These are phyloP conservation scores for Colletotrichum incanum DNA, from an alignment of 2,329 filamentous ascomycete genomes.

Conservation along the genomic window DNA sequence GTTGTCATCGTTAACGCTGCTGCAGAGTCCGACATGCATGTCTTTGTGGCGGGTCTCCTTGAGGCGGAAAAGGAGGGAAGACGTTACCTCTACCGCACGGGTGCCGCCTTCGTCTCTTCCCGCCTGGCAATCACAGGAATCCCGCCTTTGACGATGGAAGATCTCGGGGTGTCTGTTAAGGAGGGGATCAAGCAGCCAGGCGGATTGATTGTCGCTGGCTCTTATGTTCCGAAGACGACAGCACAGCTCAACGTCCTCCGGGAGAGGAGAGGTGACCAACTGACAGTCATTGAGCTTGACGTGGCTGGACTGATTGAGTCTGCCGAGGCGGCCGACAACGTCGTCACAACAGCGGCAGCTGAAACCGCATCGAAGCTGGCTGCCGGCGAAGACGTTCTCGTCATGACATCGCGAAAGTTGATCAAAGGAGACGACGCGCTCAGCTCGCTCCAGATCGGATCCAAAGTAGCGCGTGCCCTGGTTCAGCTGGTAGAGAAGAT, in stretches of 20 bases:
- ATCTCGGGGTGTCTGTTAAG: constrained; percentile 56
- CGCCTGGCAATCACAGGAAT: constrained; percentile 68
- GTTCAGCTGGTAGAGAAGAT: constrained; percentile 65
- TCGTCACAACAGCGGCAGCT: constrained; percentile 33
- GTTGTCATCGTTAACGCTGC: constrained; percentile 69
- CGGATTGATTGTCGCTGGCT: constrained; percentile 70
- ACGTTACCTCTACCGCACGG: constrained; percentile 58
- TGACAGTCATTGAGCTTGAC: constrained; percentile 44
- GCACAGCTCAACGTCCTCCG: constrained; percentile 49
- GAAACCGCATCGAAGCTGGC: constrained; percentile 51
- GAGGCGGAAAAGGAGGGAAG: constrained; percentile 51
- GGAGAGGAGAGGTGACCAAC: constrained; percentile 41
- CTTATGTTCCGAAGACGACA: constrained; percentile 73
- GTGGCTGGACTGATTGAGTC: constrained; percentile 41
- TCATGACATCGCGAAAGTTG: constrained; percentile 72
- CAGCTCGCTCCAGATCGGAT: constrained; percentile 69
- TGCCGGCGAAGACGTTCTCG: constrained; percentile 66
- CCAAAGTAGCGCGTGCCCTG: constrained; percentile 64
- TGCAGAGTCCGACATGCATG: constrained; percentile 69
- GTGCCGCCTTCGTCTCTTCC: constrained; percentile 61
- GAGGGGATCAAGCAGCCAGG: constrained; percentile 50
- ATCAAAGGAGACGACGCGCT: constrained; percentile 61
- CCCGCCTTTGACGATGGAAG: constrained; percentile 62
- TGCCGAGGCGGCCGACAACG: constrained; percentile 15
- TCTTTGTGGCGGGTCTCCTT: constrained; percentile 66